Conservation (phyloP, 164 flowering plant genomes). For the Magnolia kwangsiensis region DNA sequence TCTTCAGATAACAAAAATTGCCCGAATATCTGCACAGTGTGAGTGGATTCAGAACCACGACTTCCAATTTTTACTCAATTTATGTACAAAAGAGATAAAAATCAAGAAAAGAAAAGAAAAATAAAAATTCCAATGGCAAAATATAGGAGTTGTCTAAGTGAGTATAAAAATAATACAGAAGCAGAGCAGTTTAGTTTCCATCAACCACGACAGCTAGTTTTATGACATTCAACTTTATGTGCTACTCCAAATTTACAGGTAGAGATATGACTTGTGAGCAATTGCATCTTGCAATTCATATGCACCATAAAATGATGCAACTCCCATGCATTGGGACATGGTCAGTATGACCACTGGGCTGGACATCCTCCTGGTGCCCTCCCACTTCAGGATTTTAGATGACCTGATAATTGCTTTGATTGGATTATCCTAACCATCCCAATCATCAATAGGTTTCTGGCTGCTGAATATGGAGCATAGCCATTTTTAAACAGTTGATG, state of each 20-base stretch:
- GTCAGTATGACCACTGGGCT: no score
- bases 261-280: no score
- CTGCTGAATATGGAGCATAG: background rate
- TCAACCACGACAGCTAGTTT: background rate
- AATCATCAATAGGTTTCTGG: background rate
- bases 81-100: no score
- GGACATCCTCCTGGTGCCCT: background rate
- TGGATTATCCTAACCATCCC: background rate
- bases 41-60: background rate
- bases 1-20: no score
- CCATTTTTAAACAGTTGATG: background rate
- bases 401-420: background rate
- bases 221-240: background rate
- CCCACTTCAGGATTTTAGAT: background rate
- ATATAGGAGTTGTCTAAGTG: background rate
- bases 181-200: background rate
- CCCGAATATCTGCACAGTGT: constrained; percentile 44
- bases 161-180: background rate
- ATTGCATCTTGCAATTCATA: background rate
- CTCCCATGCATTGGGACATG: background rate
- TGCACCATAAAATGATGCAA: background rate
- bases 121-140: no score
- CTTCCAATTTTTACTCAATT: no score
- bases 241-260: background rate
- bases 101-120: no score